A percentile compares a stretch with the other conserved stretches of the same genome.
These are phyloP conservation scores for Kwoniella sp. DNA, from an alignment of 768 basidiomycete species.

Conservation along the genomic window DNA sequence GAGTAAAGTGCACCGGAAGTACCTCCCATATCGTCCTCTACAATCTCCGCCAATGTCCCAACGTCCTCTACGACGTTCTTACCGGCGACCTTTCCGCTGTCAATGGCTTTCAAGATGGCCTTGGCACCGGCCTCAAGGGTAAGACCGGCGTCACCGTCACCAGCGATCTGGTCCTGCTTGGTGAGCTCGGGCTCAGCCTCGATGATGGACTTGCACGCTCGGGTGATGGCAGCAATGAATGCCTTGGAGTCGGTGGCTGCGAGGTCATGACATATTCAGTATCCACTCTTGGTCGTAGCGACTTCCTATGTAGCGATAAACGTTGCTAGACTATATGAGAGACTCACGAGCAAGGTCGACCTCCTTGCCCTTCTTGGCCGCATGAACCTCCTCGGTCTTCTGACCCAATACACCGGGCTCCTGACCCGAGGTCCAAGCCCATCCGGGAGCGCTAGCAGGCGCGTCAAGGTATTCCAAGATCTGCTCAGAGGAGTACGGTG, in stretches of 20 bases:
- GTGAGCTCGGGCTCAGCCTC: slow-evolving; percentile 86
- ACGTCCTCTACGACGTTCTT: slow-evolving; percentile 68
- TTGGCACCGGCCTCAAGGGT: slow-evolving; percentile 67
- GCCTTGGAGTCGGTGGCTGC: slow-evolving; percentile 33
- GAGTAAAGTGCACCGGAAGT: slow-evolving; percentile 90
- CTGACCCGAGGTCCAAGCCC: slow-evolving; percentile 71
- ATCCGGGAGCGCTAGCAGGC: slow-evolving; percentile 68
- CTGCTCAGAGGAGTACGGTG: slow-evolving; percentile 44
- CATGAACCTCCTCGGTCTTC: slow-evolving; percentile 27
- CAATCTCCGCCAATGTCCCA: slow-evolving; percentile 69
- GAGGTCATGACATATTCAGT: not conserved
- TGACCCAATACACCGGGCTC: slow-evolving; percentile 38
- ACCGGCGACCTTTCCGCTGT: slow-evolving; percentile 64
- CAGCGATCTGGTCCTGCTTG: slow-evolving; percentile 83
- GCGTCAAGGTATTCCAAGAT: slow-evolving; percentile 56
- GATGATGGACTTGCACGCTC: slow-evolving; percentile 60
- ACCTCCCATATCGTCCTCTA: slow-evolving; percentile 85
- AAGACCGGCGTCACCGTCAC: slow-evolving; percentile 76
- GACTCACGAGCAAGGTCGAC: slow-evolving; percentile 43
- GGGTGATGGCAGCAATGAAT: slow-evolving; percentile 43
- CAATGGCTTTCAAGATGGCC: slow-evolving; percentile 64
- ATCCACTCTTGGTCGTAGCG: not conserved
- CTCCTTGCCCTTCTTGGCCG: slow-evolving; percentile 34
- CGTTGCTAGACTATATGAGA: no score
- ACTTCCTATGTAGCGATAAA: not conserved